Evolutionary conservation across 1,284 basidiomycete genomes (phyloP).

Genomic region (Athelia psychrophila): DNA sequence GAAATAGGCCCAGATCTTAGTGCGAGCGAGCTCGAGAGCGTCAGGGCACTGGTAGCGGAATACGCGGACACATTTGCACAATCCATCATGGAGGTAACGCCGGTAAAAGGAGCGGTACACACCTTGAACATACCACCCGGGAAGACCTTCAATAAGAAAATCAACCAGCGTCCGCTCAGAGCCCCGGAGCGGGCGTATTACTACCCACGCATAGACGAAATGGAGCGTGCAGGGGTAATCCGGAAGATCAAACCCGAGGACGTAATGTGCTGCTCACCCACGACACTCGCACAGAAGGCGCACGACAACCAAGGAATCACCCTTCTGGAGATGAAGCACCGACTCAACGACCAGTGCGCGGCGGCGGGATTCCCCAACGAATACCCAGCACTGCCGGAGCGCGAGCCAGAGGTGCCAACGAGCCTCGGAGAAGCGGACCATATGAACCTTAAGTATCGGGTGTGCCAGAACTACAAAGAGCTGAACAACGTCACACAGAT

Average conservation of each 20-base stretch:
- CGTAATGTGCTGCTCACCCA: background rate
- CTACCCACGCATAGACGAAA: background rate
- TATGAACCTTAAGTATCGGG: slow-evolving; percentile 10
- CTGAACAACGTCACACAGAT: slow-evolving; percentile 6
- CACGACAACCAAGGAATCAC: slow-evolving; percentile 1
- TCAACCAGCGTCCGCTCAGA: background rate
- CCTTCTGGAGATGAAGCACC: background rate
- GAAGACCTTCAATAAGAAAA: slow-evolving; percentile 5
- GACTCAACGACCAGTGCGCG: slow-evolving; percentile 1
- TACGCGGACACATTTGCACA: slow-evolving; percentile 29
- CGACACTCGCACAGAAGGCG: slow-evolving; percentile 4
- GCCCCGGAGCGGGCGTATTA: background rate
- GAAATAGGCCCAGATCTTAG: slow-evolving; percentile 16
- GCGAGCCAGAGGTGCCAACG: background rate
- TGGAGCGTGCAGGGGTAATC: background rate
- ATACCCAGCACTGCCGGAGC: background rate
- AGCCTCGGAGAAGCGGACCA: background rate
- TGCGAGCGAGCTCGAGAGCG: slow-evolving; percentile 12
- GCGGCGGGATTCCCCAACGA: background rate
- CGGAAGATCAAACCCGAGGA: background rate
- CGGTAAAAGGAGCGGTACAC: slow-evolving; percentile 12
- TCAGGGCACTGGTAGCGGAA: slow-evolving; percentile 12
- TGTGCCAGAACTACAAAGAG: slow-evolving; percentile 9
- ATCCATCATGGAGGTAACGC: slow-evolving; percentile 21
- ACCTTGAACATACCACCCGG: slow-evolving; percentile 13